phyloP scores from a whole-genome alignment of 176 grass and related monocot species.

The Musa troglodytarum region DNA sequence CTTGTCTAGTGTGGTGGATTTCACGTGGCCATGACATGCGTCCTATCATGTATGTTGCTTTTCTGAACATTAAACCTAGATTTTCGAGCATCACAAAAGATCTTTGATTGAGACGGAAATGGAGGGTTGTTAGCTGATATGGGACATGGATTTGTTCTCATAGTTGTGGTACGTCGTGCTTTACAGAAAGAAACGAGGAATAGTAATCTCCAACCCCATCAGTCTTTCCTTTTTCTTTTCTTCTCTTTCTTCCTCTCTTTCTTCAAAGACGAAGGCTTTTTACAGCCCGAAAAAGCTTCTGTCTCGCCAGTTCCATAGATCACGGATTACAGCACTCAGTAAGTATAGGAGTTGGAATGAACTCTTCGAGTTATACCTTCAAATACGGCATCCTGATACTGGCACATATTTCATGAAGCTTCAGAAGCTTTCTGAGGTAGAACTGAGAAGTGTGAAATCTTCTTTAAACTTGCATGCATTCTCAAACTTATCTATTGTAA shows the following conservation, averaged over 20 bases:
- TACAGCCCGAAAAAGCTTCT: slow-evolving; percentile 3
- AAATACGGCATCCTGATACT: too few relatives aligned
- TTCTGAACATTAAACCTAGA: slow-evolving; percentile 3
- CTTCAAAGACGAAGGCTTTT: slow-evolving; percentile 1
- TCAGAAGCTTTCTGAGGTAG: neutral
- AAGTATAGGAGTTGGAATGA: too few relatives aligned
- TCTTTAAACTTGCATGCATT: neutral
- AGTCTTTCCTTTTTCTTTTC: neutral
- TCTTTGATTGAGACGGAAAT: neutral
- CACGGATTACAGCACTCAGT: too few relatives aligned
- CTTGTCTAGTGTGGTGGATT: neutral
- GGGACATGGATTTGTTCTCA: too few relatives aligned
- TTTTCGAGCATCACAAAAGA: neutral
- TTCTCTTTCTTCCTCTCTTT: neutral
- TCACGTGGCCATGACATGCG: neutral
- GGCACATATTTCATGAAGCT: too few relatives aligned
- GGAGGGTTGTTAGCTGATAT: neutral
- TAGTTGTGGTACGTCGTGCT: neutral
- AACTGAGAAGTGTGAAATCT: neutral
- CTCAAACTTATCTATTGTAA: neutral
- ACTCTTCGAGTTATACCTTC: too few relatives aligned
- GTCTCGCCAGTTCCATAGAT: neutral
- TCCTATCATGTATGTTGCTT: neutral
- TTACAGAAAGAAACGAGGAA: neutral
- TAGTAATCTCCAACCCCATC: neutral